phyloP scores from a whole-genome alignment of 176 grass and related monocot genomes.

The Puccinellia tenuiflora region DNA sequence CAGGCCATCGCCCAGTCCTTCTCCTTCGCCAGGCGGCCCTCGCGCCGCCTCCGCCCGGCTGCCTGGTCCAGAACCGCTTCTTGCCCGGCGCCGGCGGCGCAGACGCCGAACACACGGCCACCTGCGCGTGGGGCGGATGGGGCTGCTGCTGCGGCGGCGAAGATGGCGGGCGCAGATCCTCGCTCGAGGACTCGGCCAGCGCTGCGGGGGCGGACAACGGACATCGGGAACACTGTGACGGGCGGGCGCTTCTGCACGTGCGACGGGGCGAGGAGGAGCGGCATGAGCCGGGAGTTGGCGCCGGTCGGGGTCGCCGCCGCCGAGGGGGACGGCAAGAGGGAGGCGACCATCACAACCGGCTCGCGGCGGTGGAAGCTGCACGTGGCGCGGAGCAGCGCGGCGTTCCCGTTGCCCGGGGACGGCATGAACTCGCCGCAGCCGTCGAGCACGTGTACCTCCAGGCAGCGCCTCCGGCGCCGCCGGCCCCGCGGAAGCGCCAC shows the following conservation, averaged over 20 bases:
- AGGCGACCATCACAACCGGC: neutral
- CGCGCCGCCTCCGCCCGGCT: no score
- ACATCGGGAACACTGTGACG: constrained; percentile 19
- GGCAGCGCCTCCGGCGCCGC: constrained; percentile 16
- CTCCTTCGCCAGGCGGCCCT: no score
- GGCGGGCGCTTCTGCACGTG: constrained; percentile 36
- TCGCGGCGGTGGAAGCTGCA: constrained; percentile 97
- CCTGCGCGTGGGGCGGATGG: neutral
- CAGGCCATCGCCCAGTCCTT: no score
- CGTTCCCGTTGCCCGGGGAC: constrained; percentile 10
- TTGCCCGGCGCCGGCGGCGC: constrained; percentile 37
- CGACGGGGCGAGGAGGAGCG: constrained; percentile 38
- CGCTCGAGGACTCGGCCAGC: constrained; percentile 35
- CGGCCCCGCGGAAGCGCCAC: neutral
- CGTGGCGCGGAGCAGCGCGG: constrained; percentile 64
- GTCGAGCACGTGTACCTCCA: constrained; percentile 85
- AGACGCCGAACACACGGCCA: constrained; percentile 24
- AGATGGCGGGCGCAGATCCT: constrained; percentile 40
- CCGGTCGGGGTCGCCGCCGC: neutral
- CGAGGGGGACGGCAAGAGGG: neutral
- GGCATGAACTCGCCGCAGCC: constrained; percentile 99
- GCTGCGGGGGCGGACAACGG: constrained; percentile 41
- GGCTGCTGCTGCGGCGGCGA: neutral
- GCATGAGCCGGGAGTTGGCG: constrained; percentile 30
- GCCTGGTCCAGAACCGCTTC: constrained; percentile 81